Conservation (phyloP, 768 basidiomycete genomes). For the Suillus subluteus region DNA sequence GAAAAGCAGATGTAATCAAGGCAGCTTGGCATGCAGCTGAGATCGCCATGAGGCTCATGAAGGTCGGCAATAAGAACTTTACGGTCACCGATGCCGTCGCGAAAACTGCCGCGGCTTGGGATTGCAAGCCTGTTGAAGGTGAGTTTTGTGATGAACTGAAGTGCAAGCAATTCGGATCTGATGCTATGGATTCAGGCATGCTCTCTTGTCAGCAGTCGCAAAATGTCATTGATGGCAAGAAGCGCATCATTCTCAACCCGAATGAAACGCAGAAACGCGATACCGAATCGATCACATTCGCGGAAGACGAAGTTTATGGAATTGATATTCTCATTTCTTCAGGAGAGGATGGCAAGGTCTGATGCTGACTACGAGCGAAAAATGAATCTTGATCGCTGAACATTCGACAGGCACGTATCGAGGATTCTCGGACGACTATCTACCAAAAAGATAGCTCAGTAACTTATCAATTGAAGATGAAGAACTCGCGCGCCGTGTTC, state of each 20-base stretch:
- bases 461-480: conserved; percentile 97
- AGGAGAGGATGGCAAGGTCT: conserved; percentile 88
- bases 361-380: background rate
- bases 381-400: background rate
- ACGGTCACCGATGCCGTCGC: conserved; percentile 85
- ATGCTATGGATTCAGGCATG: conserved; percentile 62
- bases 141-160: conserved; percentile 22
- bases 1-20: conserved; percentile 88
- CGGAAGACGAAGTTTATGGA: conserved; percentile 94
- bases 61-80: conserved; percentile 96
- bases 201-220: conserved; percentile 94
- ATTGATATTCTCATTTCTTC: conserved; percentile 91
- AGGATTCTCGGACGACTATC: conserved; percentile 90
- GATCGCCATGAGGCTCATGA: conserved; percentile 87
- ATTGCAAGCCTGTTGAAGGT: conserved; percentile 96
- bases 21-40: conserved; percentile 95
- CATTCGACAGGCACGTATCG: conserved; percentile 73
- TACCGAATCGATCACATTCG: conserved; percentile 83
- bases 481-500: conserved; percentile 95
- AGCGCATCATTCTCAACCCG: conserved; percentile 91
- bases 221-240: conserved; percentile 95
- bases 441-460: conserved; percentile 87
- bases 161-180: background rate
- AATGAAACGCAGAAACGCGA: conserved; percentile 83
- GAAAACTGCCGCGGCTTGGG: conserved; percentile 71